Conservation (phyloP, 2,329 filamentous ascomycete genomes). For the Claviceps sp. region DNA sequence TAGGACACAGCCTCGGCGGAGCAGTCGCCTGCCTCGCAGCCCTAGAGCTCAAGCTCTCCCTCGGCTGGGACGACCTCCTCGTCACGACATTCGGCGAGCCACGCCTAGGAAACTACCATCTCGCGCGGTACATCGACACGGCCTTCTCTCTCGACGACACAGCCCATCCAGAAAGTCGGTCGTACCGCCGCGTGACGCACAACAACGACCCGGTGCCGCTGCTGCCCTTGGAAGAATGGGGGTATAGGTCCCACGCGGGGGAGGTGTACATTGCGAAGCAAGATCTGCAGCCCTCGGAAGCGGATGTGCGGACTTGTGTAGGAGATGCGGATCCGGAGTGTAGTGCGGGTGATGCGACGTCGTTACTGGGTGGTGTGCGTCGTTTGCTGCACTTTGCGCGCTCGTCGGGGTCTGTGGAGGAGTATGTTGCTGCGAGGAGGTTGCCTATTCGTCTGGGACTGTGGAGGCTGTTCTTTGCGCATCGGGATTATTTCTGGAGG, state of each 20-base stretch:
- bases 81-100: conserved; percentile 94
- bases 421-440: conserved; percentile 26
- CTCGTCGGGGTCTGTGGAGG: conserved; percentile 13
- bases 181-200: conserved; percentile 74
- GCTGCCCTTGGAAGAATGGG: conserved; percentile 77
- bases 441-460: conserved; percentile 52
- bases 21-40: conserved; percentile 81
- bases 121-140: conserved; percentile 41
- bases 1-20: conserved; percentile 86
- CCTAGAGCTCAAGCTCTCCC: conserved; percentile 58
- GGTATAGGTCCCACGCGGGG: conserved; percentile 70
- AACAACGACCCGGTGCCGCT: conserved; percentile 77
- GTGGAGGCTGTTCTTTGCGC: conserved; percentile 89
- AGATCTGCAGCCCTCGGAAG: conserved; percentile 51
- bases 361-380: conserved; percentile 15
- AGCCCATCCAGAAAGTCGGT: conserved; percentile 19
- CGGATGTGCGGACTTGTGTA: conserved; percentile 57
- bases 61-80: conserved; percentile 59
- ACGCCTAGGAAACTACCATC: conserved; percentile 42
- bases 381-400: conserved; percentile 13
- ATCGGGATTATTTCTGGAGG: conserved; percentile 94
- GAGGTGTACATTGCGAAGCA: conserved; percentile 75
- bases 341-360: conserved; percentile 46
- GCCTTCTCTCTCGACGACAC: conserved; percentile 32
- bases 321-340: conserved; percentile 62